Conservation (phyloP, 257 asterid genomes). For the Nicotiana paniculata region DNA sequence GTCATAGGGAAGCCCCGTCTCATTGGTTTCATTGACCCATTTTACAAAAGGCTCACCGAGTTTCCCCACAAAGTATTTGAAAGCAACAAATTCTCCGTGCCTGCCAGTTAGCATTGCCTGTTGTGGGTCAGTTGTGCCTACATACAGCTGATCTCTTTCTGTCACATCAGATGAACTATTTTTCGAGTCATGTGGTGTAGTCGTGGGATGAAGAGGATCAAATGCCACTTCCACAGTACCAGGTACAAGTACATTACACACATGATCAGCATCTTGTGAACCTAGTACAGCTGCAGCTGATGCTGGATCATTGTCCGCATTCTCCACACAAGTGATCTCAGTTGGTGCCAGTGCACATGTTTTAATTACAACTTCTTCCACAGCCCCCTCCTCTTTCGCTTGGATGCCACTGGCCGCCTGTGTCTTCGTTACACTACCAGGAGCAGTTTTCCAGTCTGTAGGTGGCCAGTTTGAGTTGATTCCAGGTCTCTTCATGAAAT, state of each 20-base stretch:
- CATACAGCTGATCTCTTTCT: conserved; percentile 28
- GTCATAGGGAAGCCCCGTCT: conserved; percentile 92
- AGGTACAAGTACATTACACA: not conserved
- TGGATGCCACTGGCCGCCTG: conserved; percentile 11
- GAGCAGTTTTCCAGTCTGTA: conserved; percentile 63
- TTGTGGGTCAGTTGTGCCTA: conserved; percentile 22
- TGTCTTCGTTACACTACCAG: conserved; percentile 33
- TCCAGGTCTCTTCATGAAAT: conserved; percentile 23
- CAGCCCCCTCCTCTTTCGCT: not conserved
- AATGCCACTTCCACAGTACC: conserved; percentile 7
- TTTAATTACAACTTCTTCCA: conserved; percentile 17
- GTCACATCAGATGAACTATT: conserved; percentile 18
- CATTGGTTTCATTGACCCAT: conserved; percentile 76
- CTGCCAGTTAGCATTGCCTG: conserved; percentile 74
- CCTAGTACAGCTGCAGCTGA: conserved; percentile 13
- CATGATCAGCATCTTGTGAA: conserved; percentile 18
- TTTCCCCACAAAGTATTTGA: conserved; percentile 42
- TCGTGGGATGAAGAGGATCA: conserved; percentile 24
- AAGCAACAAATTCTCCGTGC: conserved; percentile 70
- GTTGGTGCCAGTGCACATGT: conserved; percentile 8
- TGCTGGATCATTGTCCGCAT: conserved; percentile 20
- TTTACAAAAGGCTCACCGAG: conserved; percentile 35
- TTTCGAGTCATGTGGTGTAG: conserved; percentile 19
- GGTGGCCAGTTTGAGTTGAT: conserved; percentile 70
- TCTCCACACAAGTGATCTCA: conserved; percentile 24